These are phyloP conservation scores for Didymella pomorum DNA, from an alignment of 2,329 filamentous ascomycete genomes.

Conservation along the genomic window DNA sequence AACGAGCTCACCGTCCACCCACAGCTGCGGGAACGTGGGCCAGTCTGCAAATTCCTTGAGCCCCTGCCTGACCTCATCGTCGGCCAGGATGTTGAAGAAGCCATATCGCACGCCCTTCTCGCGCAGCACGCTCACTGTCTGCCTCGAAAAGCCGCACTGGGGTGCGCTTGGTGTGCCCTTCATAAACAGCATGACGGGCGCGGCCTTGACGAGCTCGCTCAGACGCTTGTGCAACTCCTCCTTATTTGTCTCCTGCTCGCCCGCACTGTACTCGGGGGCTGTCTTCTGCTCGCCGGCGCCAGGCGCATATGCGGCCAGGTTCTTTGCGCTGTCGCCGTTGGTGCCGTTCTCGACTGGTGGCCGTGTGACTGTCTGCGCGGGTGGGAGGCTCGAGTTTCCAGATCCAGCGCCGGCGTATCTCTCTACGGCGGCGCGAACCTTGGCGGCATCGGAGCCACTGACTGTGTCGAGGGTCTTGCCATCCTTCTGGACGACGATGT, in stretches of 20 bases:
- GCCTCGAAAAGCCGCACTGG: constrained; percentile 91
- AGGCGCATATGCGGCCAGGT: constrained; percentile 58
- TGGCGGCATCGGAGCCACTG: constrained; percentile 86
- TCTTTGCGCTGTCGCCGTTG: constrained; percentile 45
- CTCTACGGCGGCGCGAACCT: constrained; percentile 86
- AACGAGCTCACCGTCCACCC: constrained; percentile 87
- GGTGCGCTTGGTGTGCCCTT: constrained; percentile 90
- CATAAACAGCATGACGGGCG: constrained; percentile 98
- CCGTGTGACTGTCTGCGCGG: constrained; percentile 55
- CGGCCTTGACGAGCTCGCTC: constrained; percentile 87
- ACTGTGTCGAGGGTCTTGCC: constrained; percentile 82
- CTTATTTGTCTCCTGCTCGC: constrained; percentile 62
- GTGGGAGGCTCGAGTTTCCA: constrained; percentile 52
- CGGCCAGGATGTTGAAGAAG: constrained; percentile 98
- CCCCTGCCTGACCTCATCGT: constrained; percentile 95
- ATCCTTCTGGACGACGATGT: constrained; percentile 81
- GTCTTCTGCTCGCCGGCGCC: constrained; percentile 53
- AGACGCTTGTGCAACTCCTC: constrained; percentile 86
- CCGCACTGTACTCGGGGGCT: constrained; percentile 57
- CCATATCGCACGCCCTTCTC: constrained; percentile 95
- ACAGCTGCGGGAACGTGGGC: constrained; percentile 97
- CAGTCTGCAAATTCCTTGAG: constrained; percentile 98
- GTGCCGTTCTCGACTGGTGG: constrained; percentile 51
- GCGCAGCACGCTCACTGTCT: constrained; percentile 84
- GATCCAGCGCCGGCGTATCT: constrained; percentile 69